Evolutionary conservation across 371 early-diverging fungal species (phyloP).

Genomic region (Polyrhizophydium stewartii): DNA sequence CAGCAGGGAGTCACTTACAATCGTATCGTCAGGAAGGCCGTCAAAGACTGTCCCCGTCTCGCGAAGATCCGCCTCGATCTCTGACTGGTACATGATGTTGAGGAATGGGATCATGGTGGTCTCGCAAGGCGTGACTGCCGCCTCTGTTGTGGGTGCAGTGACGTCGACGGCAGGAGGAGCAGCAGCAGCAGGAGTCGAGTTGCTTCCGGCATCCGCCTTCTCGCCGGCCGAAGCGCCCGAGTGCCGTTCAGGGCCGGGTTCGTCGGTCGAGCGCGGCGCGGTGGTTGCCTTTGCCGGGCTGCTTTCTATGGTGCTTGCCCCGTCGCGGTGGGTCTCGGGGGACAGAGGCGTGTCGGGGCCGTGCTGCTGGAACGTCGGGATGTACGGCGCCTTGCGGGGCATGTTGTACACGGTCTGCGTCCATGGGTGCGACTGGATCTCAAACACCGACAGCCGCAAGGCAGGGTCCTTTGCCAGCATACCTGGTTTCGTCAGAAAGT

Average conservation of each 20-base stretch:
- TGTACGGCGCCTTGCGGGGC: background rate
- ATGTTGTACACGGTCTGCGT: conserved; percentile 4
- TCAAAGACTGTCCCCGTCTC: background rate
- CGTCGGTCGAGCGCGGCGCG: background rate
- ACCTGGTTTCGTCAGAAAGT: conserved; percentile 5
- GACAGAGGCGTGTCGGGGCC: background rate
- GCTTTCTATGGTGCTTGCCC: background rate
- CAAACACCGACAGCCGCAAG: conserved; percentile 15
- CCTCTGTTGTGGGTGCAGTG: background rate
- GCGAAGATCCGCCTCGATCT: conserved; percentile 31
- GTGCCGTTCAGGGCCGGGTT: background rate
- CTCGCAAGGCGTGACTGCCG: conserved; percentile 32
- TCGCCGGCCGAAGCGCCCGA: background rate
- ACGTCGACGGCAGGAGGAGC: too few species aligned
- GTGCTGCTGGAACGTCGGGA: background rate
- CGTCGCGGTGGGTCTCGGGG: background rate
- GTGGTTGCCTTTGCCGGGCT: background rate
- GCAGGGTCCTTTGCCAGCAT: conserved; percentile 26
- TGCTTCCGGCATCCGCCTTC: background rate
- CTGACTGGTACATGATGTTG: conserved; percentile 23
- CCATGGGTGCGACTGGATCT: conserved; percentile 32
- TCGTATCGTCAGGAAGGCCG: background rate
- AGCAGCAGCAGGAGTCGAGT: background rate
- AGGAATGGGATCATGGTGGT: conserved; percentile 43
- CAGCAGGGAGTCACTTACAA: too few species aligned